These are phyloP conservation scores for Amanita fuliginea DNA, from an alignment of 768 basidiomycete genomes.

Conservation along the genomic window DNA sequence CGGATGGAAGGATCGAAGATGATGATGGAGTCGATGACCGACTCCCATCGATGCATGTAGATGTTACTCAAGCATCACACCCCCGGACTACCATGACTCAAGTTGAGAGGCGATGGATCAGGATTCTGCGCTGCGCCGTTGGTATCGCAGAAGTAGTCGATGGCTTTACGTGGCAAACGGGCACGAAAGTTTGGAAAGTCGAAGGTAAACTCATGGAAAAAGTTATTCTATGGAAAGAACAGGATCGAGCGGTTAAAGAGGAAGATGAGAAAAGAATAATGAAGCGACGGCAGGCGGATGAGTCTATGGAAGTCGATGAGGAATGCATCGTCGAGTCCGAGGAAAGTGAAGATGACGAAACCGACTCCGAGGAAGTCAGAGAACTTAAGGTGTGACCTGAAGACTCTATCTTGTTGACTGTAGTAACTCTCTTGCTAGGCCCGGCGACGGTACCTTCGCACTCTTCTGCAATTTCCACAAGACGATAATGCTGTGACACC, in stretches of 20 bases:
- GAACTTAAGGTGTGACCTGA: slow-evolving; percentile 57
- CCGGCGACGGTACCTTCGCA: slow-evolving; percentile 63
- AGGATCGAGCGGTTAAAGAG: slow-evolving; percentile 54
- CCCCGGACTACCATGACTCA: slow-evolving; percentile 19
- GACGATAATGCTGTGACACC: slow-evolving; percentile 17
- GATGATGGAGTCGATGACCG: slow-evolving; percentile 42
- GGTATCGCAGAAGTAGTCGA: slow-evolving; percentile 59
- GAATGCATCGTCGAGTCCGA: slow-evolving; percentile 31
- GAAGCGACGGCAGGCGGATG: slow-evolving; percentile 53
- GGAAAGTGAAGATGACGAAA: slow-evolving; percentile 42
- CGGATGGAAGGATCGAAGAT: slow-evolving; percentile 79
- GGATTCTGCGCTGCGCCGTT: slow-evolving; percentile 61
- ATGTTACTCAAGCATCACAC: slow-evolving; percentile 8
- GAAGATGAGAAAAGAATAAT: slow-evolving; percentile 58
- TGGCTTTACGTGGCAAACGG: slow-evolving; percentile 62
- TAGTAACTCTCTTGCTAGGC: slow-evolving; percentile 31
- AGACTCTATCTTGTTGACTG: slow-evolving; percentile 3
- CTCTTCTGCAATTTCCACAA: slow-evolving; percentile 43
- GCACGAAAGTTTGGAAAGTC: slow-evolving; percentile 50
- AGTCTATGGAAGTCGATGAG: slow-evolving; percentile 65
- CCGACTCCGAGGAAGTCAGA: slow-evolving; percentile 63
- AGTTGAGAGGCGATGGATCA: slow-evolving; percentile 57
- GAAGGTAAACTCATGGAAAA: slow-evolving; percentile 59
- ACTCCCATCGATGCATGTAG: slow-evolving; percentile 11
- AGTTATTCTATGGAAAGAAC: slow-evolving; percentile 56